Conservation (phyloP, 2,329 filamentous ascomycete genomes). For the Apiospora phragmitis region DNA sequence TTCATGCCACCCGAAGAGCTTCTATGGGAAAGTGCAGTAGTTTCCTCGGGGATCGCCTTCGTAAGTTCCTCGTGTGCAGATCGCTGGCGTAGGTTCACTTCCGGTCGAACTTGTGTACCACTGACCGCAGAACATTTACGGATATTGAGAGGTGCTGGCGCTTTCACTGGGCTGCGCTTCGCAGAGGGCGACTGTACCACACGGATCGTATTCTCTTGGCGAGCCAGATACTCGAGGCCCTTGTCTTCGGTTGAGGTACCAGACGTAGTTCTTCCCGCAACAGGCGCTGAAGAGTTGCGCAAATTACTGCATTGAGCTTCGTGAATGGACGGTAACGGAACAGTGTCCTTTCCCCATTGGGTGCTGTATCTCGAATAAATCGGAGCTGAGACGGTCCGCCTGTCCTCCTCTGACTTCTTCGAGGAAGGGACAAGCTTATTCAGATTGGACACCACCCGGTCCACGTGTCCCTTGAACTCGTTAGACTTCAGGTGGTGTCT, state of each 20-base stretch:
- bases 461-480: constrained; percentile 18
- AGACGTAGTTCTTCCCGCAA: constrained; percentile 20
- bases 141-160: constrained; percentile 42
- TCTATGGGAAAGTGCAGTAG: constrained; percentile 21
- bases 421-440: constrained; percentile 17
- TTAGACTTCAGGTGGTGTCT: constrained; percentile 4
- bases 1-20: constrained; percentile 33
- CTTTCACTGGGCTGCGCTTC: constrained; percentile 31
- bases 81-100: constrained; percentile 26
- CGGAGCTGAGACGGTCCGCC: constrained; percentile 53
- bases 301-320: constrained; percentile 38
- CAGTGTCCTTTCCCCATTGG: constrained; percentile 34
- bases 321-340: constrained; percentile 50
- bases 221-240: constrained; percentile 46
- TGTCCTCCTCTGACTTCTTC: constrained; percentile 34
- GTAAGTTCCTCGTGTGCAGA: constrained; percentile 25
- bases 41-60: constrained; percentile 18
- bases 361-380: constrained; percentile 42
- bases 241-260: constrained; percentile 30
- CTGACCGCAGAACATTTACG: constrained; percentile 37
- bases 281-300: constrained; percentile 49
- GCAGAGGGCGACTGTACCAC: constrained; percentile 52
- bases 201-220: constrained; percentile 53
- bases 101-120: constrained; percentile 15
- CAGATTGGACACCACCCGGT: constrained; percentile 19